phyloP scores from a whole-genome alignment of 257 asterid genomes.

The Craterostigma plantagineum region DNA sequence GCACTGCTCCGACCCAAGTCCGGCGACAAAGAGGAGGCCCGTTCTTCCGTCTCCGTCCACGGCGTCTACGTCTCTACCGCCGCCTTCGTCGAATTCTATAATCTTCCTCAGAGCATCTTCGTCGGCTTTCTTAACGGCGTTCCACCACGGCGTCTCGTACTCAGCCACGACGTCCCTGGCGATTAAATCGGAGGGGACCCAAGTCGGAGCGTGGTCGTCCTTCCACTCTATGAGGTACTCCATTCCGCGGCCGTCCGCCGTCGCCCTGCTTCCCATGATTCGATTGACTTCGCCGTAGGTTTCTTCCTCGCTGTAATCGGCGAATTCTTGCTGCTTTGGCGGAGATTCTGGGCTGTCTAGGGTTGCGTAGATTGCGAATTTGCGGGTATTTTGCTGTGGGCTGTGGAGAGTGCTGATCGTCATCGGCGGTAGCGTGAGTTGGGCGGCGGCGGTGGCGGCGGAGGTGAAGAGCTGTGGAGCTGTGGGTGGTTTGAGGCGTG shows the following conservation, averaged over 20 bases:
- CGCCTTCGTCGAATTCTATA: constrained; percentile 30
- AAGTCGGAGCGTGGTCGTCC: constrained; percentile 80
- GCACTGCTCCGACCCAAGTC: constrained; percentile 78
- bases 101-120: constrained; percentile 25
- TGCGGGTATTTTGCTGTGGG: constrained; percentile 8
- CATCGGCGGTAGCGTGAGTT: constrained; percentile 13
- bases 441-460: constrained; percentile 13
- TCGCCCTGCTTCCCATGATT: constrained; percentile 62
- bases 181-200: constrained; percentile 83
- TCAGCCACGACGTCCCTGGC: constrained; percentile 79
- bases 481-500: constrained; percentile 37
- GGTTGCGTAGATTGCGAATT: constrained; percentile 30
- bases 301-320: constrained; percentile 45
- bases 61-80: constrained; percentile 61
- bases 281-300: constrained; percentile 64
- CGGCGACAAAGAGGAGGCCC: constrained; percentile 70
- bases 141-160: constrained; percentile 94
- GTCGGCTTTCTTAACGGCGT: constrained; percentile 66
- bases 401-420: constrained; percentile 14
- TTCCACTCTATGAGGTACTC: constrained; percentile 86
- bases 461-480: constrained; percentile 12
- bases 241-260: constrained; percentile 38
- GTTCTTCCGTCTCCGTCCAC: constrained; percentile 77
- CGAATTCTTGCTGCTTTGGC: constrained; percentile 15
- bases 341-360: constrained; percentile 26